These are phyloP conservation scores for Vitellaria paradoxa DNA, from an alignment of 179 eudicot genomes.

Conservation along the genomic window DNA sequence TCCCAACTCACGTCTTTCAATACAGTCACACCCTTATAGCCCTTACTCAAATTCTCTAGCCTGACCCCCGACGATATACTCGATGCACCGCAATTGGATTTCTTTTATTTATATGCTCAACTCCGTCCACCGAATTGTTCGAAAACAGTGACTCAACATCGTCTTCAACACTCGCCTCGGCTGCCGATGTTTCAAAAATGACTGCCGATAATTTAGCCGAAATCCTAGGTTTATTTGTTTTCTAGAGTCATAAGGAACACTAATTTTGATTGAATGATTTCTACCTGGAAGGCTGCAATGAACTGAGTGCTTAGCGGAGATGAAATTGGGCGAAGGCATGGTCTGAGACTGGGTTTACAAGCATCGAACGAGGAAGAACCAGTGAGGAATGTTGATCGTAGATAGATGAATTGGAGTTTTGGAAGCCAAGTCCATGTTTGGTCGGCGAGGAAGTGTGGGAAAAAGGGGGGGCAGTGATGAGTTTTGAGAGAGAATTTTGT, in stretches of 20 bases:
- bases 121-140: conserved; percentile 27
- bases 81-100: conserved; percentile 66
- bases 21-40: conserved; percentile 83
- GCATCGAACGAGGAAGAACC: conserved; percentile 30
- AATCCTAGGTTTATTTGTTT: conserved; percentile 31
- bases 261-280: conserved; percentile 22
- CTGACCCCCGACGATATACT: conserved; percentile 81
- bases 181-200: conserved; percentile 42
- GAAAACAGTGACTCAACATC: conserved; percentile 80
- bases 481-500: not conserved
- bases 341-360: conserved; percentile 38
- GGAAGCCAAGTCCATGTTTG: conserved; percentile 40
- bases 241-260: conserved; percentile 6
- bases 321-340: conserved; percentile 29
- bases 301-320: conserved; percentile 16
- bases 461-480: no score
- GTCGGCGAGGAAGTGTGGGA: not conserved
- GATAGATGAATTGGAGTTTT: conserved; percentile 59
- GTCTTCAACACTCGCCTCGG: conserved; percentile 33
- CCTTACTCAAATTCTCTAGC: conserved; percentile 76
- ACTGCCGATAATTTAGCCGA: conserved; percentile 48
- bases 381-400: conserved; percentile 60
- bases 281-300: conserved; percentile 32
- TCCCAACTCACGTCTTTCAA: conserved; percentile 82
- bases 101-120: conserved; percentile 40